phyloP scores from a whole-genome alignment of 164 flowering plant species.

The Vitis labrusca region DNA sequence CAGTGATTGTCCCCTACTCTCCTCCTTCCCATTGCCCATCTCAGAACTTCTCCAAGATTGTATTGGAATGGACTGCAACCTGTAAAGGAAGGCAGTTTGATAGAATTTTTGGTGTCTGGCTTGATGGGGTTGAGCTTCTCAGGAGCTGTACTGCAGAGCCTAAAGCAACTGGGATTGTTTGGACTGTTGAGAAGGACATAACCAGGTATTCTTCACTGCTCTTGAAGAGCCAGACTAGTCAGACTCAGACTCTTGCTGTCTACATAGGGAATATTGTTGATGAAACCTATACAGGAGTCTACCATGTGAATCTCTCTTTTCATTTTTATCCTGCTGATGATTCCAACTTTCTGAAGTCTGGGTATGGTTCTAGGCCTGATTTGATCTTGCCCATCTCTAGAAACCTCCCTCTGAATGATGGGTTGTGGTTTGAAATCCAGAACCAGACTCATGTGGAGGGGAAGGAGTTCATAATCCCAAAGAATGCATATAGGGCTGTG shows the following conservation, averaged over 20 bases:
- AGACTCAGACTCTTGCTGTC: too few relatives aligned
- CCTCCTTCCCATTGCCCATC: background rate
- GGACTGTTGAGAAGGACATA: slow-evolving; percentile 6
- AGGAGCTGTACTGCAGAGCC: background rate
- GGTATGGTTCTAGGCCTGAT: background rate
- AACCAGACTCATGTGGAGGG: background rate
- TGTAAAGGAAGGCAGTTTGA: background rate
- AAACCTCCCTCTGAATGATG: background rate
- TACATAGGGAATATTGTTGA: too few relatives aligned
- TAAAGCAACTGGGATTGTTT: background rate
- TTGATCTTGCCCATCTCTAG: background rate
- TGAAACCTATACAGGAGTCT: too few relatives aligned
- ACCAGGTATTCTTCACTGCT: slow-evolving; percentile 5
- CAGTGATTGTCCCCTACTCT: background rate
- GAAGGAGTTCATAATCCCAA: background rate
- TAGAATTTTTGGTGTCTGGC: background rate
- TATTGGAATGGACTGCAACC: background rate
- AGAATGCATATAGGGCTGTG: background rate
- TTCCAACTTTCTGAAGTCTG: background rate
- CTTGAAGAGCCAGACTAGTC: background rate
- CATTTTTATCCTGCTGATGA: background rate
- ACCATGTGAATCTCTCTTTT: too few relatives aligned
- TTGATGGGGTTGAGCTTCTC: slow-evolving; percentile 4
- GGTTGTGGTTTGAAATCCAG: slow-evolving; percentile 5
- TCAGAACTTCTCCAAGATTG: slow-evolving; percentile 12